Evolutionary conservation across 2,329 filamentous ascomycete species (phyloP), one percentile per base, ranked within the genome.

Genomic region (Cadophora malorum): DNA sequence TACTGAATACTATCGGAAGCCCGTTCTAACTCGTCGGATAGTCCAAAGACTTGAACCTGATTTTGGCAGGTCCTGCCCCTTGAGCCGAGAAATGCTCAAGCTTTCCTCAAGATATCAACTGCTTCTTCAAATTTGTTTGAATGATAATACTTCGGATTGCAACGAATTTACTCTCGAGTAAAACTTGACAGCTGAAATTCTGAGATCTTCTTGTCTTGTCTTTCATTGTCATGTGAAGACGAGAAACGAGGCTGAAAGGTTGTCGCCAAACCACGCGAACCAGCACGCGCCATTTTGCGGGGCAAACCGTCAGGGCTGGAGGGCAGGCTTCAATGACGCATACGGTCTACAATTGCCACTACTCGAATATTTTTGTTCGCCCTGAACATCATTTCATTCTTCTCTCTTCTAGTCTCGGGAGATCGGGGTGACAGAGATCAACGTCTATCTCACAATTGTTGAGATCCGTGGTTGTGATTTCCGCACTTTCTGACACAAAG

Each of bases 321-420:
- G 45, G 45, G n/a, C 45, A 35, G 60, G 25, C 28, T 12, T 21
- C n/a, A 63, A 63, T 63, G 60, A 63, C 60, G 60, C 60, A 63
- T 63, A 10, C 31, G 31, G 33, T 58, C 55, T 38, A 33, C 33
- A 23, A 35, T 59, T 59, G 56, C 56, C 56, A 59, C 56, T 23
- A 23, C 35, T 9, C 25, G 4, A 4, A 59, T 21, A 41, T 28
- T 59, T 59, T 16, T 45, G 35, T 41, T 41, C 10, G 21, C 4
- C n/a, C 33, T 41, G 10, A 45, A 25, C 19, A 33, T 2, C 41
- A 33, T 9, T 45, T 28, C 9, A 49, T 28, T 35, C 33, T 38
- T 41, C 33, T 25, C 56, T 45, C 28, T n/a, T 14, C 8, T 5
- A 21, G n/a, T 49, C 9, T 21, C 28, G 28, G 28, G 45, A 21